Base-by-base conservation (phyloP, 2,329 filamentous ascomycete genomes). In the Elsinoe necatrix region DNA sequence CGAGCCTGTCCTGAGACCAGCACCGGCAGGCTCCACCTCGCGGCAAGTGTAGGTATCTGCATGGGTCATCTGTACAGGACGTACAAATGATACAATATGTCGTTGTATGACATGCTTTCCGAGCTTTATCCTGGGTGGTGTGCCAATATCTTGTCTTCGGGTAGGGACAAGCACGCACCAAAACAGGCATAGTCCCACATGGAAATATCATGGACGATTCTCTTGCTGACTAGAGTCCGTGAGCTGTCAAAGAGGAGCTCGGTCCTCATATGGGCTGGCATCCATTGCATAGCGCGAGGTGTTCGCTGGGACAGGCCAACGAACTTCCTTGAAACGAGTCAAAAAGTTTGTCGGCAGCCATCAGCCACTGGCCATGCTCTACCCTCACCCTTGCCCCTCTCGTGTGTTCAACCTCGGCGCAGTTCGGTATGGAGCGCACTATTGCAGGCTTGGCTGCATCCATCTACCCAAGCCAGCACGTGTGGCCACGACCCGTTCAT, bases 1-100 rank as follows among this genome's bases (percentile, higher is more conserved):
- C 14, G 34, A 31, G 48, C 31, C 48, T 52, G 48, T 20, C 16
- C 48, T 52, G 48, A 52, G 48, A 52, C 48, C 37, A 35, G 31
- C 18, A 18, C 31, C 48, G 48, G 20, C 18, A 39, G 48, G 16
- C 18, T 20, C n/a, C 4, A 20, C 23, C 45, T 50, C 23, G n/a
- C 18, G 23, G 25, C 25, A 31, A 11, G n/a, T 20, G 16, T 5
- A 31, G 34, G 27, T 9, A 4, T 29, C 9, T 50, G n/a, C 41
- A 34, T 34, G 25, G 16, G 18, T 43, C 21, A 20, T 8, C 16
- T 43, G 39, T 43, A 18, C 8, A 43, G 4, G 45, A 31, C 12
- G 3, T 23, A 45, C 41, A 27, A 45, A n/a, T 25, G 20, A 45
- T 12, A 45, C 25, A 25, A 45, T 12, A 45, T 45, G 18, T 25